A percentile compares a stretch with the other conserved stretches of the same genome.
Evolutionary conservation across 2,329 filamentous ascomycete genomes (phyloP).

Genomic region (Waltergamsia citrina): DNA sequence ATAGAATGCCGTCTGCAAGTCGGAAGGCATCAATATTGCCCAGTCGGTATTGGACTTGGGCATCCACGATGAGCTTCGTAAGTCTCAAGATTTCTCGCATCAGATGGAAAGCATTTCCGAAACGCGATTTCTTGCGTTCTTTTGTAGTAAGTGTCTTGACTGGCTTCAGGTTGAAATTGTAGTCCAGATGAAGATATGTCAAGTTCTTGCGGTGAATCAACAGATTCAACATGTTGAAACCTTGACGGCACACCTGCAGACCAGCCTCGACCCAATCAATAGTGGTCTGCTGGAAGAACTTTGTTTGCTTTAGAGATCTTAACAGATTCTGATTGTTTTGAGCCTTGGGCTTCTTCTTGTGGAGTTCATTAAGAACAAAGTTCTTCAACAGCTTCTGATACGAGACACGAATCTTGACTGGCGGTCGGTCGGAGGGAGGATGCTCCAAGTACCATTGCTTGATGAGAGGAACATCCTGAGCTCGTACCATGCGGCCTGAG

Average conservation of each 20-base stretch:
- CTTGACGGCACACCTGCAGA: conserved; percentile 93
- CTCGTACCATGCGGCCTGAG: conserved; percentile 91
- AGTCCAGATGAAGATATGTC: conserved; percentile 95
- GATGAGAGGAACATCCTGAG: conserved; percentile 90
- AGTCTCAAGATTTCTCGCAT: conserved; percentile 96
- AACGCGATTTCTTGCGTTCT: conserved; percentile 97
- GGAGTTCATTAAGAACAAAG: conserved; percentile 90
- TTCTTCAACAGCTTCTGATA: conserved; percentile 98
- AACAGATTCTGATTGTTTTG: conserved; percentile 91
- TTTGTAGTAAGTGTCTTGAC: conserved; percentile 98
- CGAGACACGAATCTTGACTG: conserved; percentile 94
- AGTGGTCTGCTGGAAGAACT: conserved; percentile 98
- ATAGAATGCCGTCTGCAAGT: conserved; percentile 95
- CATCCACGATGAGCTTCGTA: conserved; percentile 96
- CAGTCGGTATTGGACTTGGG: conserved; percentile 93
- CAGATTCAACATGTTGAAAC: conserved; percentile 98
- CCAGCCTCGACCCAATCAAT: conserved; percentile 99
- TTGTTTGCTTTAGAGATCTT: conserved; percentile 84
- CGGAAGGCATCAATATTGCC: conserved; percentile 99
- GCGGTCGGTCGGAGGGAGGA: conserved; percentile 72
- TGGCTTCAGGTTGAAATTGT: conserved; percentile 98
- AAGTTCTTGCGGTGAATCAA: conserved; percentile 97
- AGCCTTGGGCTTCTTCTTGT: conserved; percentile 91
- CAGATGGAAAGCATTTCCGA: conserved; percentile 96
- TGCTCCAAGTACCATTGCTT: conserved; percentile 99